Evolutionary conservation across 371 early-diverging fungal species (phyloP), one percentile per base, ranked within the genome.

Genomic region (Circinella umbellata): DNA sequence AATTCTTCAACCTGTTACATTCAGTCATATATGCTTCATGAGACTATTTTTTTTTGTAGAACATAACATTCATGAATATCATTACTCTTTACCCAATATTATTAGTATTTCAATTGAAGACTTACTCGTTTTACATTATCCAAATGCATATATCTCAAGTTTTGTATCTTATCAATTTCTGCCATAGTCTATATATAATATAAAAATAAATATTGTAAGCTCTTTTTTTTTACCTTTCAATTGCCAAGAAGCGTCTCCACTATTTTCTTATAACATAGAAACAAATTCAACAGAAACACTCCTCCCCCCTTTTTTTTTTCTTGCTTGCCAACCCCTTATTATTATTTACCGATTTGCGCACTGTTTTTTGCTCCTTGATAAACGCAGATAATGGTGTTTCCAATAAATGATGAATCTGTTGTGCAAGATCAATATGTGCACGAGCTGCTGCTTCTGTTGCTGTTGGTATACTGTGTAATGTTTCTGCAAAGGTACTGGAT

Each of bases 361-460:
- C 51, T 38, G 70, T 62, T 51, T 74, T 74, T 61, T 75, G 76
- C 36, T 72, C 72, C 53, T 66, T 67, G 17, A 75, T 67, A 53
- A 75, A 75, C 10, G 61, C 63, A 13, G 69, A 69, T 60, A 75
- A 60, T 35, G 76, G 76, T 37, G 55, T 62, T 60, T 75, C 70
- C 60, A 75, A 66, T 13, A 72, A 57, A 42, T 75, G 76, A 37
- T 69, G 69, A 15, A 75, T 75, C 59, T 75, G 76, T 42, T 75
- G 76, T n/a, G 76, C 72, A 18, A 75, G 72, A 65, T 75, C 76
- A 47, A 72, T 63, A 46, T 75, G 76, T 20, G 76, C 76, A 46
- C 76, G 69, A 10, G 76, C 76, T 13, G 72, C 70, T 6, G 76
- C 70, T 51, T 75, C 76, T 1, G 70, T 75, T 14, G 76, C 72